A percentile compares a stretch with the other conserved stretches of the same genome.
phyloP scores from a whole-genome alignment of 257 asterid genomes.

The Plantago major region DNA sequence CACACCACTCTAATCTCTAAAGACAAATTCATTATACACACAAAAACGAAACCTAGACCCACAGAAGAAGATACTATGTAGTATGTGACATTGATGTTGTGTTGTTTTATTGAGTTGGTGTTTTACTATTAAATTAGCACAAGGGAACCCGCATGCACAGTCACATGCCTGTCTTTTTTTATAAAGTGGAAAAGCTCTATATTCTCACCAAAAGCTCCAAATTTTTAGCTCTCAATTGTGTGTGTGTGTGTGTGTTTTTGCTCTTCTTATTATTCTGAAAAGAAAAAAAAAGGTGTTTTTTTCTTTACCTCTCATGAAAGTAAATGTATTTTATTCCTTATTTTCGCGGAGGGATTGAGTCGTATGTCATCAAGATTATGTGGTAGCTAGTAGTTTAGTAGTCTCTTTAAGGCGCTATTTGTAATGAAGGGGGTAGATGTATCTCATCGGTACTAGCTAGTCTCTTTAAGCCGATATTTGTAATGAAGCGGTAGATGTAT shows the following conservation, averaged over 20 bases:
- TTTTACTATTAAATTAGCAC: background rate
- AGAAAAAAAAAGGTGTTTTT: too few species aligned
- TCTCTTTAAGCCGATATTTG: too few species aligned
- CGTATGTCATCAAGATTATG: too few species aligned
- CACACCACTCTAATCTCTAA: background rate
- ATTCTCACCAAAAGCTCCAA: conserved; percentile 27
- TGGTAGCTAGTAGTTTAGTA: too few species aligned
- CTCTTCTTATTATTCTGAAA: too few species aligned
- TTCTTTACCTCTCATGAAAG: background rate
- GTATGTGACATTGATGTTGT: background rate
- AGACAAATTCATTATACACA: background rate
- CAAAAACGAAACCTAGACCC: background rate
- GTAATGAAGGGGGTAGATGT: too few species aligned
- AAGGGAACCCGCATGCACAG: conserved; percentile 3
- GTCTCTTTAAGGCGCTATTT: too few species aligned
- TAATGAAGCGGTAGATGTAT: too few species aligned
- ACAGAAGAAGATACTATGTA: background rate
- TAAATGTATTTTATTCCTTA: background rate
- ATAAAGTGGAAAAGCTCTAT: conserved; percentile 11
- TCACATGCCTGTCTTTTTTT: background rate
- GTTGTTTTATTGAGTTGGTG: background rate
- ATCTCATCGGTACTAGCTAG: too few species aligned
- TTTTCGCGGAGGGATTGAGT: background rate
- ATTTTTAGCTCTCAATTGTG: conserved; percentile 19
- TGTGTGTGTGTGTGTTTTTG: too few species aligned